These are phyloP conservation scores for Nelumbo lutea DNA, from an alignment of 164 flowering plant genomes.

Conservation along the genomic window DNA sequence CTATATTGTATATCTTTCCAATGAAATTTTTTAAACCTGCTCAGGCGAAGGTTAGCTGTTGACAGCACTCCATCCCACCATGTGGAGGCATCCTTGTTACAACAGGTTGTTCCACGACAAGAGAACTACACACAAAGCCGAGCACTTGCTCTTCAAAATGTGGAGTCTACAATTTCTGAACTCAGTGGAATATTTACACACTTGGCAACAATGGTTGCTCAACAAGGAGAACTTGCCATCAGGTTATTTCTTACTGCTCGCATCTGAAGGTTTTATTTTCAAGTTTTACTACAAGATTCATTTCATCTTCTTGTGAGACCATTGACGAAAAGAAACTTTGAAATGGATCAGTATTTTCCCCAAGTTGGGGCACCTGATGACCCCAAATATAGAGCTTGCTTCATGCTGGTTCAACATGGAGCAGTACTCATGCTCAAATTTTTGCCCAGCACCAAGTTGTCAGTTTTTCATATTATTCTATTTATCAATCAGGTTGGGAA, in stretches of 20 bases:
- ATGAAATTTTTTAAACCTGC: neutral
- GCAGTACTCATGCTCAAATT: too few species aligned
- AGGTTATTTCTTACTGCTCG: conserved; percentile 38
- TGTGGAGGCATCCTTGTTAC: conserved; percentile 76
- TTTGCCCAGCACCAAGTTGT: too few species aligned
- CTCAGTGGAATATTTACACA: conserved; percentile 82
- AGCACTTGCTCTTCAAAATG: conserved; percentile 73
- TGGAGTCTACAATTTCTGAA: conserved; percentile 88
- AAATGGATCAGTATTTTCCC: neutral
- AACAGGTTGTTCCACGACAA: conserved; percentile 74
- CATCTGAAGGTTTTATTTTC: neutral
- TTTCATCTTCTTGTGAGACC: neutral
- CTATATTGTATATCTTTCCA: too few species aligned
- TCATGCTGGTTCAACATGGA: too few species aligned
- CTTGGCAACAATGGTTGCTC: conserved; percentile 84
- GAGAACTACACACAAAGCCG: conserved; percentile 53
- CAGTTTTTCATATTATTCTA: neutral
- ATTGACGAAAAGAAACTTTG: neutral
- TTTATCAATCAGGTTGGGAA: neutral
- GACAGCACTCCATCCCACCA: conserved; percentile 59
- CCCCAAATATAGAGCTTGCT: too few species aligned
- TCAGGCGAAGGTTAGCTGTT: conserved; percentile 67
- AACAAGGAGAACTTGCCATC: conserved; percentile 89
- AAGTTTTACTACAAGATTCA: neutral
- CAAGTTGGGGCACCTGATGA: too few species aligned